Conservation (phyloP, 495 filamentous ascomycete genomes). For the Poronia punctata region DNA sequence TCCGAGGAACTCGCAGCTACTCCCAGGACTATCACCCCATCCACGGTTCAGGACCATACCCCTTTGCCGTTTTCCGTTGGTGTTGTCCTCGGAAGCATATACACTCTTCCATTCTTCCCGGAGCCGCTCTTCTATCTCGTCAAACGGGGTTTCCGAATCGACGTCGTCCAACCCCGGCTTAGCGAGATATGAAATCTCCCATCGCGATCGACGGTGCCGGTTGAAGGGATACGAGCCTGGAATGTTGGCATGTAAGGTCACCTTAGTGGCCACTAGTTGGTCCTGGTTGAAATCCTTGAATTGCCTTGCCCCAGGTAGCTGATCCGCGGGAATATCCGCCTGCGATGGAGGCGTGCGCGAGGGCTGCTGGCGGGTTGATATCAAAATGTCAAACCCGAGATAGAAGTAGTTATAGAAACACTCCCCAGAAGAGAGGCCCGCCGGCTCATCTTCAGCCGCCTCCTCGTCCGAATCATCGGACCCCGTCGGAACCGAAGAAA, state of each 20-base stretch:
- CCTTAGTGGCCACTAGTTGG: slow-evolving; percentile 75
- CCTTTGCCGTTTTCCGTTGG: slow-evolving; percentile 54
- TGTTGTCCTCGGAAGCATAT: slow-evolving; percentile 55
- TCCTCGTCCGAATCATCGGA: slow-evolving; percentile 75
- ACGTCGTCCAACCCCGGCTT: slow-evolving; percentile 26
- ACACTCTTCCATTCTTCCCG: slow-evolving; percentile 64
- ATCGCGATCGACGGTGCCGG: slow-evolving; percentile 80
- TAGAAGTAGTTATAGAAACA: slow-evolving; percentile 97
- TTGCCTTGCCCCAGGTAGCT: slow-evolving; percentile 17
- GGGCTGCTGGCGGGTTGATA: slow-evolving; percentile 64
- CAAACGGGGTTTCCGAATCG: slow-evolving; percentile 73
- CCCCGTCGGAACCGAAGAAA: slow-evolving; percentile 67
- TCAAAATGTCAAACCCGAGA: slow-evolving; percentile 88
- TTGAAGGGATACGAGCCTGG: slow-evolving; percentile 97
- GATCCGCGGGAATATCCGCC: slow-evolving; percentile 11
- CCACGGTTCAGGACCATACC: slow-evolving; percentile 86
- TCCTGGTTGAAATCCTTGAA: slow-evolving; percentile 37
- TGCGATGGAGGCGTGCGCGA: slow-evolving; percentile 58
- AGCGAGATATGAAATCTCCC: slow-evolving; percentile 62
- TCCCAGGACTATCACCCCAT: slow-evolving; percentile 86
- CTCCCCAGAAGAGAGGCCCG: slow-evolving; percentile 52
- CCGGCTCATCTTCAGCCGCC: slow-evolving; percentile 40
- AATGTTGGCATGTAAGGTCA: slow-evolving; percentile 87
- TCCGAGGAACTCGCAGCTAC: slow-evolving; percentile 80
- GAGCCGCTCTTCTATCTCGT: slow-evolving; percentile 58